Evolutionary conservation across 805 yeast genomes (phyloP).

Genomic region (Ogataea parapolymorpha): DNA sequence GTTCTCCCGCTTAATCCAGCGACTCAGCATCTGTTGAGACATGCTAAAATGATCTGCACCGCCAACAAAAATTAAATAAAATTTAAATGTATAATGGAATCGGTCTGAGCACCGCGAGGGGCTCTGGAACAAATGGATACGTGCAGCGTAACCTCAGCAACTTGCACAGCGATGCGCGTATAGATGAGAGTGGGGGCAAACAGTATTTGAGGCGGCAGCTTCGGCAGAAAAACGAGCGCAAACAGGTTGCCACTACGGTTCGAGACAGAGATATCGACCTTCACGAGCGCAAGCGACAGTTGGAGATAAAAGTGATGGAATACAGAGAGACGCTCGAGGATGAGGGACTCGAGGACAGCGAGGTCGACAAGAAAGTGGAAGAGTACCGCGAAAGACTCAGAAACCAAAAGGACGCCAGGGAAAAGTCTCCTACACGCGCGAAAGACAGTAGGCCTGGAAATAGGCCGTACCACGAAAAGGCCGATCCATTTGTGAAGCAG

Average conservation of each 20-base stretch:
- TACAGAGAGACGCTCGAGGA: constrained; percentile 52
- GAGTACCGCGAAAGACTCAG: constrained; percentile 21
- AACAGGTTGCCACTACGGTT: constrained; percentile 6
- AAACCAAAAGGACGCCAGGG: neutral
- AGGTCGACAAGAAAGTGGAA: constrained; percentile 32
- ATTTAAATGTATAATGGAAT: constrained; percentile 46
- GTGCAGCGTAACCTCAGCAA: constrained; percentile 45
- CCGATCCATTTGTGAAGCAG: constrained; percentile 17
- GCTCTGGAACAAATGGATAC: constrained; percentile 62
- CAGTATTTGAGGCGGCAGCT: constrained; percentile 38
- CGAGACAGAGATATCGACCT: constrained; percentile 29
- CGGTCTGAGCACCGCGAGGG: constrained; percentile 54
- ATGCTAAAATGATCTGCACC: constrained; percentile 10
- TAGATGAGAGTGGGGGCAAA: constrained; percentile 32
- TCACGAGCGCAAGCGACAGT: constrained; percentile 37
- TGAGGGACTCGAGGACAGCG: constrained; percentile 32
- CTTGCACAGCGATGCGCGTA: constrained; percentile 18
- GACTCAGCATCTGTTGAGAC: constrained; percentile 25
- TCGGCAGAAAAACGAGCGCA: constrained; percentile 5
- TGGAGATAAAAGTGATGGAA: constrained; percentile 49
- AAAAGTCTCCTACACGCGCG: constrained; percentile 2
- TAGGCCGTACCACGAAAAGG: constrained; percentile 13
- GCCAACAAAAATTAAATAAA: constrained; percentile 2
- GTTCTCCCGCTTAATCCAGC: constrained; percentile 13
- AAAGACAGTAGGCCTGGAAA: neutral